These are phyloP conservation scores for Carex kokanica DNA, from an alignment of 176 grass and related monocot genomes.

Conservation along the genomic window DNA sequence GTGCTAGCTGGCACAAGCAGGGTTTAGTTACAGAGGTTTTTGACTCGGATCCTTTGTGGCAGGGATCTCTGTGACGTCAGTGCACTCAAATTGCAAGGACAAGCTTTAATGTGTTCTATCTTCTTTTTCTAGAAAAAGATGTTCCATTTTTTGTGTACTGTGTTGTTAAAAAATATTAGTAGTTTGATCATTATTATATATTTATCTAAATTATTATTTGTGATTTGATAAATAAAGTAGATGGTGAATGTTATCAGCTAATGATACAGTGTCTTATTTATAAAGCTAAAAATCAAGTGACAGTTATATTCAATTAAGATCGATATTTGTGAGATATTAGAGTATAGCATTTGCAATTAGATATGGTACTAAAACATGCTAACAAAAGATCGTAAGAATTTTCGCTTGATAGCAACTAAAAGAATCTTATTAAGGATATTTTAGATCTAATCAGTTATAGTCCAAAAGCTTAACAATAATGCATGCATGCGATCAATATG, in stretches of 20 bases:
- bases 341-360: not conserved
- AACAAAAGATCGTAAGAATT: not conserved
- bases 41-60: conserved; percentile 15
- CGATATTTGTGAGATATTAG: too few relatives aligned
- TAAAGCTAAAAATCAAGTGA: too few relatives aligned
- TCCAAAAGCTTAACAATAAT: not conserved
- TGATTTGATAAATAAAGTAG: not conserved
- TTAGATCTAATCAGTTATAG: not conserved
- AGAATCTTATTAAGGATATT: not conserved
- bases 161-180: not conserved
- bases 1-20: conserved; percentile 13
- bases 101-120: not conserved
- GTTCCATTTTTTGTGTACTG: not conserved
- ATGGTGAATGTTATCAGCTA: not conserved
- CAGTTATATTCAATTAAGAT: not conserved
- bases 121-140: not conserved
- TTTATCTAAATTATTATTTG: not conserved
- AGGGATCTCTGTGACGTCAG: not conserved
- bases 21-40: conserved; percentile 21
- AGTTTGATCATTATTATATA: not conserved
- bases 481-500: not conserved
- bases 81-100: not conserved
- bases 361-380: not conserved
- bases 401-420: not conserved
- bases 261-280: not conserved